phyloP scores from a whole-genome alignment of 768 basidiomycete species.

The Tulasnella sp. region DNA sequence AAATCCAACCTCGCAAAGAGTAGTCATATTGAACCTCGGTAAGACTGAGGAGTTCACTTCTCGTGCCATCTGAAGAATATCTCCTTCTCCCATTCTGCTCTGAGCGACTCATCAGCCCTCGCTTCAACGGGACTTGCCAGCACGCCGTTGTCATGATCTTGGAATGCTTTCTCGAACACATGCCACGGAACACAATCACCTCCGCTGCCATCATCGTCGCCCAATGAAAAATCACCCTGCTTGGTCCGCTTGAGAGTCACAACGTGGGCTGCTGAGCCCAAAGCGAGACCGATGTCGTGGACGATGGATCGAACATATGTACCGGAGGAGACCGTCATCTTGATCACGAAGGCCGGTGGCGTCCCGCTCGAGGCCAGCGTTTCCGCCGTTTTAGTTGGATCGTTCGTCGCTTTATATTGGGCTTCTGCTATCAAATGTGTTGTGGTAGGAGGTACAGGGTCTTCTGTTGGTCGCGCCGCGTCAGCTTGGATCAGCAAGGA shows the following conservation, averaged over 20 bases:
- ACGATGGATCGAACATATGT: conserved; percentile 95
- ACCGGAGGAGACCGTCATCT: conserved; percentile 90
- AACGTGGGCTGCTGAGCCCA: conserved; percentile 87
- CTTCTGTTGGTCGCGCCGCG: background rate
- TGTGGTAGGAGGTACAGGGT: background rate
- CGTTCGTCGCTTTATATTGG: too few relatives aligned
- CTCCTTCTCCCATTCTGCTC: conserved; percentile 71
- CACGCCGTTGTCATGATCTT: conserved; percentile 38
- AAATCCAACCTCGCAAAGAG: too few relatives aligned
- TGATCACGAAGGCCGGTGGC: conserved; percentile 77
- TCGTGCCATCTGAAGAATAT: conserved; percentile 41
- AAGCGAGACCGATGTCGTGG: conserved; percentile 75
- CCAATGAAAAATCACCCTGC: conserved; percentile 59
- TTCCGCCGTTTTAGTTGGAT: background rate
- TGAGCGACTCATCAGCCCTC: conserved; percentile 46
- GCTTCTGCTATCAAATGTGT: background rate
- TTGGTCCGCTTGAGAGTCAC: conserved; percentile 81
- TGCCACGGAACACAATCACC: conserved; percentile 68
- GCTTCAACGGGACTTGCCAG: conserved; percentile 16
- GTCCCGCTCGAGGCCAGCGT: background rate
- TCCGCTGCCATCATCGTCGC: conserved; percentile 29
- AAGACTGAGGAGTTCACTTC: too few relatives aligned
- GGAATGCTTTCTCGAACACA: conserved; percentile 50
- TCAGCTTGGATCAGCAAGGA: conserved; percentile 6
- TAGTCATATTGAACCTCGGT: too few relatives aligned